Conservation (phyloP, 2,329 filamentous ascomycete species). For the Sordariomycetes sp. region DNA sequence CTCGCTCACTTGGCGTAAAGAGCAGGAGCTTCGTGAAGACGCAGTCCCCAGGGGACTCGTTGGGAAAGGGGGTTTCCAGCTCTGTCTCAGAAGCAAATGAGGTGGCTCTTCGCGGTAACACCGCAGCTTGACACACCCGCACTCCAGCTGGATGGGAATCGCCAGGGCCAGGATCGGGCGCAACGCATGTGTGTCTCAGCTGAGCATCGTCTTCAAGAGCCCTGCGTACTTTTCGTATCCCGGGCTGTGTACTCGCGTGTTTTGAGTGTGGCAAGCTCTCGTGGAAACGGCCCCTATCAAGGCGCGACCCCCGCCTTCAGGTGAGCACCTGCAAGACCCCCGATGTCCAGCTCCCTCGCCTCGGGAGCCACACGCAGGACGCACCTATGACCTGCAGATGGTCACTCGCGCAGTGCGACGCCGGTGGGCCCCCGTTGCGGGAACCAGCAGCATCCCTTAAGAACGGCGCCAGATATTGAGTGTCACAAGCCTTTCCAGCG, state of each 20-base stretch:
- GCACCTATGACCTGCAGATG: background rate
- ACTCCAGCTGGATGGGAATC: background rate
- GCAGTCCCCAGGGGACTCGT: too few relatives aligned
- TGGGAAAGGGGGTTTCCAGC: too few relatives aligned
- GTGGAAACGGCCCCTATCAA: background rate
- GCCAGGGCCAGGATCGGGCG: background rate
- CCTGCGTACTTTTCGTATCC: background rate
- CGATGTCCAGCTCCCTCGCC: background rate
- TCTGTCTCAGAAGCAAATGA: too few relatives aligned
- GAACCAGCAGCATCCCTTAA: background rate
- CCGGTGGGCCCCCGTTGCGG: background rate
- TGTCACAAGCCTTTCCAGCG: background rate
- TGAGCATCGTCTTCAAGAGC: background rate
- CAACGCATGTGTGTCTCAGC: background rate
- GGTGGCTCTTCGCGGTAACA: too few relatives aligned
- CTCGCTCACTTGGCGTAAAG: too few relatives aligned
- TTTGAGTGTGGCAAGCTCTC: too few relatives aligned
- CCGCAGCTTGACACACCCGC: background rate
- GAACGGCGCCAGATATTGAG: background rate
- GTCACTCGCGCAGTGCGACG: background rate
- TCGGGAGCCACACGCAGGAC: background rate
- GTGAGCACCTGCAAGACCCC: background rate
- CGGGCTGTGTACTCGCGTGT: background rate
- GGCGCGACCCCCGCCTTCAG: background rate
- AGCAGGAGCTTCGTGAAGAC: too few relatives aligned